Conservation (phyloP, 371 early-diverging fungal genomes). For the Apophysomyces sp. region DNA sequence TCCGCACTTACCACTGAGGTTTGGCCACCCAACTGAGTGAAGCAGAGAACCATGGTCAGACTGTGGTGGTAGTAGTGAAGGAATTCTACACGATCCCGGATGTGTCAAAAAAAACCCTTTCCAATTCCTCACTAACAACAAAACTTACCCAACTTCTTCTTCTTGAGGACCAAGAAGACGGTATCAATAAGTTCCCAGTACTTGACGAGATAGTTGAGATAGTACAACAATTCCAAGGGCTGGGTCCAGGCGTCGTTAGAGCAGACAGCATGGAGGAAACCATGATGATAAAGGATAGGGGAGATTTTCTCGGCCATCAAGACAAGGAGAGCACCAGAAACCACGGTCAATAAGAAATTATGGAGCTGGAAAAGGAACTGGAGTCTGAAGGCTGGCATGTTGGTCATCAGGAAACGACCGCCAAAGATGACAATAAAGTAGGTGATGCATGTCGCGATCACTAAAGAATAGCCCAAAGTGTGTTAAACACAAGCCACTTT, state of each 20-base stretch:
- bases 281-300: slow-evolving; percentile 61
- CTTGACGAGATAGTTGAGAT: slow-evolving; percentile 83
- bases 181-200: slow-evolving; percentile 72
- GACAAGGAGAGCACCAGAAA: slow-evolving; percentile 61
- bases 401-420: slow-evolving; percentile 64
- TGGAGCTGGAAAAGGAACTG: slow-evolving; percentile 69
- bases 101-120: neutral
- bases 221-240: slow-evolving; percentile 74
- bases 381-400: slow-evolving; percentile 58
- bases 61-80: slow-evolving; percentile 92
- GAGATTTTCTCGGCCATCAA: slow-evolving; percentile 70
- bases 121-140: neutral
- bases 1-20: slow-evolving; percentile 73
- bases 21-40: slow-evolving; percentile 75
- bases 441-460: slow-evolving; percentile 49
- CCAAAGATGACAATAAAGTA: slow-evolving; percentile 76
- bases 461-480: slow-evolving; percentile 12
- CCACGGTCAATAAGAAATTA: slow-evolving; percentile 69
- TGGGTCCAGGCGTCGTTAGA: slow-evolving; percentile 66
- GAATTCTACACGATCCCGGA: slow-evolving; percentile 55
- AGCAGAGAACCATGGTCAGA: slow-evolving; percentile 89
- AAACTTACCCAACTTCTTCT: slow-evolving; percentile 32
- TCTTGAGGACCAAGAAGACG: slow-evolving; percentile 33
- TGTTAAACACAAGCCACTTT: too few relatives aligned
- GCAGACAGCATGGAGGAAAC: slow-evolving; percentile 72